Evolutionary conservation across 345 rosid genomes (phyloP).

Genomic region (Salix purpurea): DNA sequence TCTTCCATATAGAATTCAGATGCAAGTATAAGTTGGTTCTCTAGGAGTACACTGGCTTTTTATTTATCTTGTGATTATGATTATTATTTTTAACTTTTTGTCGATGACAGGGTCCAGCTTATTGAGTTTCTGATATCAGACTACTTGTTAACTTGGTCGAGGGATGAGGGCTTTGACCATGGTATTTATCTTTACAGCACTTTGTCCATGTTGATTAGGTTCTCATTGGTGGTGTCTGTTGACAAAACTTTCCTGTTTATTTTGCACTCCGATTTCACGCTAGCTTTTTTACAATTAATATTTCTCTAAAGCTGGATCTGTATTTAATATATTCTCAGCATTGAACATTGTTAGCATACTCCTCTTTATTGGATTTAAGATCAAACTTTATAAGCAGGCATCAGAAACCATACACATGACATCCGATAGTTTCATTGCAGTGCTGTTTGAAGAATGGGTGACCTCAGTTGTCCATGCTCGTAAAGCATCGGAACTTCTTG

Average conservation of each 20-base stretch:
- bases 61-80: neutral
- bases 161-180: slow-evolving; percentile 43
- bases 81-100: neutral
- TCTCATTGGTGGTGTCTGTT: neutral
- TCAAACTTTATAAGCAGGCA: neutral
- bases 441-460: slow-evolving; percentile 68
- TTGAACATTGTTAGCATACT: neutral
- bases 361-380: neutral
- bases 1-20: neutral
- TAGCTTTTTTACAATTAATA: neutral
- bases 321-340: neutral
- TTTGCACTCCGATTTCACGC: neutral
- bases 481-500: slow-evolving; percentile 58
- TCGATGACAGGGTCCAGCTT: slow-evolving; percentile 72
- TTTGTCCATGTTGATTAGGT: neutral
- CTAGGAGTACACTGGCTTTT: neutral
- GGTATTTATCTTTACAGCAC: slow-evolving; percentile 30
- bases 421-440: slow-evolving; percentile 36
- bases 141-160: slow-evolving; percentile 58
- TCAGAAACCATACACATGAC: neutral
- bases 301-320: neutral
- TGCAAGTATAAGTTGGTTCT: neutral
- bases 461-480: slow-evolving; percentile 57
- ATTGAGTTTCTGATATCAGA: slow-evolving; percentile 69
- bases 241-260: neutral